These are phyloP conservation scores for Russula sp. DNA, from an alignment of 768 basidiomycete genomes.

Conservation along the genomic window DNA sequence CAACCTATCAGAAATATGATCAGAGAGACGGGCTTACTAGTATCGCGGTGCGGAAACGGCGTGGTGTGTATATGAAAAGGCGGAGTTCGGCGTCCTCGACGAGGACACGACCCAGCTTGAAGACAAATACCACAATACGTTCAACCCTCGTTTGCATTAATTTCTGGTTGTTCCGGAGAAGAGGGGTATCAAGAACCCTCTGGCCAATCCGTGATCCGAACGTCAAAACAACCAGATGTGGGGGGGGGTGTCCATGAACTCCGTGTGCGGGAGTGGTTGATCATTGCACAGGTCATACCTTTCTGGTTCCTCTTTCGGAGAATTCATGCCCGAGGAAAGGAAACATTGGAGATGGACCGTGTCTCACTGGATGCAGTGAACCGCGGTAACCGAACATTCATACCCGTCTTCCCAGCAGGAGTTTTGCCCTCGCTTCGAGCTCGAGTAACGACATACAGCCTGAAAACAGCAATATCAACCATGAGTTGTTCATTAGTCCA, in stretches of 20 bases:
- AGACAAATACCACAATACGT: constrained; percentile 39
- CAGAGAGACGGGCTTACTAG: constrained; percentile 30
- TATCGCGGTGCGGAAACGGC: constrained; percentile 32
- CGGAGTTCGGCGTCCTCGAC: constrained; percentile 36
- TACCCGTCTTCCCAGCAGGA: neutral
- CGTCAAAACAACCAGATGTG: neutral
- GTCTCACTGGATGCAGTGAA: neutral
- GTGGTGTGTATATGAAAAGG: constrained; percentile 37
- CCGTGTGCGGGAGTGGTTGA: neutral
- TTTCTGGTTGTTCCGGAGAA: constrained; percentile 30
- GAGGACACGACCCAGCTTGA: constrained; percentile 36
- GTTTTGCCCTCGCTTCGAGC: neutral
- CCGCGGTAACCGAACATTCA: neutral
- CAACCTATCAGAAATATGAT: neutral
- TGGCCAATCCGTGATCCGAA: neutral
- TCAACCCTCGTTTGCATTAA: constrained; percentile 43
- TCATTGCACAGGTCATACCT: neutral
- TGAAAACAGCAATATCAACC: neutral
- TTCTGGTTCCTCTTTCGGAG: neutral
- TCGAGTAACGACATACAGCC: neutral
- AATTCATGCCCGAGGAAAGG: neutral
- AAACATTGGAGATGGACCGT: neutral
- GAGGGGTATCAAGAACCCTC: constrained; percentile 4
- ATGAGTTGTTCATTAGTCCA: neutral
- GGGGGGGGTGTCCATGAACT: neutral